Base-by-base conservation (phyloP, 345 rosid genomes). In the Garcia nutans region DNA sequence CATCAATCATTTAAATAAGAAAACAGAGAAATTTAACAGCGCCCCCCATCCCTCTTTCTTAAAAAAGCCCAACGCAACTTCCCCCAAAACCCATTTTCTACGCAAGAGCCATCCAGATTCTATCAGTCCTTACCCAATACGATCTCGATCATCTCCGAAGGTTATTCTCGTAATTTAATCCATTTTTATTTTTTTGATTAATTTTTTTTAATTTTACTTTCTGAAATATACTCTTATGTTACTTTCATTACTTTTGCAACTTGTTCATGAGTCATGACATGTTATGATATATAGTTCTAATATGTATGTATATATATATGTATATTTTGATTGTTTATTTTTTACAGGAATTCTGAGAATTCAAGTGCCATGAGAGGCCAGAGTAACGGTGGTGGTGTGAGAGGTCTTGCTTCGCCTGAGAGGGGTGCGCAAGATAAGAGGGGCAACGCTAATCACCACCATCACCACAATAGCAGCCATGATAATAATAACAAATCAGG, bases 291-390 rank as follows among this genome's bases (percentile, higher is more conserved):
- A 3, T 31, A 55, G 20, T 70, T 70, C 63, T 28, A 41, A 61
- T 20, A 33, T 47, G 2, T 28, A 28, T 28, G 2, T 28, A 28
- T 28, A 28, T 28, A 28, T 28, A 28, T 28, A 28, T 28, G 2
- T 28, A 28, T 28, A 28, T 28, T 28, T n/a, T n/a, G n/a, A 28
- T 22, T 70, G 5, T 9, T 16, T 58, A n/a, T 9, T 74, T 54
- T 71, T 33, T 16, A 57, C 26, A 91, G 96, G 82, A 86, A 89
- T 78, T 86, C 90, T 44, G 92, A 91, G 81, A 84, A 84, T 82
- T 82, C 81, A 2, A 75, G 81, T 76, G 90, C 86, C 77, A 91
- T 91, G 95, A 88, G 91, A 79, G 89, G 87, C 50, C 92, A 86
- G 52, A 73, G 74, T 80, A 86, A 86, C 89, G 90, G 88, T 37